Evolutionary conservation across 306 rosid genomes (phyloP), one percentile per base, ranked within the genome.

Genomic region (Mucuna pruriens): DNA sequence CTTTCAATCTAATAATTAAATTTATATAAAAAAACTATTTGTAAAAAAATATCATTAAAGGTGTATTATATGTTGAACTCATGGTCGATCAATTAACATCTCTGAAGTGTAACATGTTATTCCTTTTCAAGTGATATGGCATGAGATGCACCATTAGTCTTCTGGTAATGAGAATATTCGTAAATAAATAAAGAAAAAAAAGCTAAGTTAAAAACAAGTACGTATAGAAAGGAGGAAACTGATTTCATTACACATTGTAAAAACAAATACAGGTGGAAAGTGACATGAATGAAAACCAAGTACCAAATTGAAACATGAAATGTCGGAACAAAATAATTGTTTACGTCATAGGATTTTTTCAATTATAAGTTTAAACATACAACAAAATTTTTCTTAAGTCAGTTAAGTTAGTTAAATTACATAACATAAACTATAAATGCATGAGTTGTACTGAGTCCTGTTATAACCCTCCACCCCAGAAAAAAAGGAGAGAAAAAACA

Each of bases 221-320:
- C 39, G 19, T 13, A 60, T 26, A 54, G 61, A 60, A 60, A 60
- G 67, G 38, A 57, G 54, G 64, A 57, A 57, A 13, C 19, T 58
- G 67, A 29, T 60, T 6, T 61, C 20, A 61, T 61, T 61, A 13
- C 22, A 29, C 6, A 6, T 61, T 15, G 67, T 15, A 15, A 29
- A 29, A 29, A 61, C 40, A 61, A 61, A 61, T 61, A 15, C 40
- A 61, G 9, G 67, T 61, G 65, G 65, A 58, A 58, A 58, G 38
- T 13, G 67, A 61, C 67, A 61, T 61, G 29, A 29, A 61, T 61
- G 12, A 61, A 61, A 13, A 15, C 40, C 40, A 29, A 15, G 40
- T 61, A 61, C 20, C 22, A 26, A 61, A 29, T 12, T 61, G 22
- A 2, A 29, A 61, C 40, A 26, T 60, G 39, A 60, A 60, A 26